phyloP scores from a whole-genome alignment of 768 basidiomycete species.

The Collybiopsis confluens region DNA sequence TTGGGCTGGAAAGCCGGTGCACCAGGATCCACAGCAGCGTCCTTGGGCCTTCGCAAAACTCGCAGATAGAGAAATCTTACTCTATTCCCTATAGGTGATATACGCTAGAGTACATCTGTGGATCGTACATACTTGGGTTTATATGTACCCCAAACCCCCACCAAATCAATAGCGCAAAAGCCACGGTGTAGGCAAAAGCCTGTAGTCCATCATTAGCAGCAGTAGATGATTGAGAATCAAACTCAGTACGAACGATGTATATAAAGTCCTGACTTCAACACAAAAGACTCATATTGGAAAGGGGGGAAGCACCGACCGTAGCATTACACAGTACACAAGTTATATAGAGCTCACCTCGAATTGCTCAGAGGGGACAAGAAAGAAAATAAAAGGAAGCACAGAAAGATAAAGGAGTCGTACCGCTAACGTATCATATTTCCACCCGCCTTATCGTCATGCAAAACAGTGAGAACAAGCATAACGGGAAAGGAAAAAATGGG shows the following conservation, averaged over 20 bases:
- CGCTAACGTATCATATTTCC: background rate
- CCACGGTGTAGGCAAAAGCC: background rate
- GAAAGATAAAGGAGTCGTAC: constrained; percentile 1
- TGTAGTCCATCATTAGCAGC: background rate
- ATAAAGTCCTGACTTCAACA: background rate
- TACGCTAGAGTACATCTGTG: no score
- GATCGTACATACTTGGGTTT: no score
- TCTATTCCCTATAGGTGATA: background rate
- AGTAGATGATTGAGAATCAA: constrained; percentile 3
- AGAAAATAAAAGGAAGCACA: background rate
- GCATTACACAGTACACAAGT: constrained; percentile 5
- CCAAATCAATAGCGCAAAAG: background rate
- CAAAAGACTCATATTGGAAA: constrained; percentile 3
- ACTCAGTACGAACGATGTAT: constrained; percentile 2
- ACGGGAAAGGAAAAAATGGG: background rate
- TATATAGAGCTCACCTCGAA: constrained; percentile 9
- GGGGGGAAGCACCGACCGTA: constrained; percentile 8
- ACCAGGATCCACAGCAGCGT: constrained; percentile 33
- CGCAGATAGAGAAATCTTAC: constrained; percentile 4
- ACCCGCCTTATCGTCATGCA: background rate
- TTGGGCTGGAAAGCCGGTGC: constrained; percentile 40
- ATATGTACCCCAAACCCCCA: no score
- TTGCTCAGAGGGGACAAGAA: background rate
- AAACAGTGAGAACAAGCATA: constrained; percentile 5
- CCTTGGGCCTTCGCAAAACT: constrained; percentile 28